phyloP scores from a whole-genome alignment of 192 early-diverging fungal species.

The Umbelopsis vinacea region DNA sequence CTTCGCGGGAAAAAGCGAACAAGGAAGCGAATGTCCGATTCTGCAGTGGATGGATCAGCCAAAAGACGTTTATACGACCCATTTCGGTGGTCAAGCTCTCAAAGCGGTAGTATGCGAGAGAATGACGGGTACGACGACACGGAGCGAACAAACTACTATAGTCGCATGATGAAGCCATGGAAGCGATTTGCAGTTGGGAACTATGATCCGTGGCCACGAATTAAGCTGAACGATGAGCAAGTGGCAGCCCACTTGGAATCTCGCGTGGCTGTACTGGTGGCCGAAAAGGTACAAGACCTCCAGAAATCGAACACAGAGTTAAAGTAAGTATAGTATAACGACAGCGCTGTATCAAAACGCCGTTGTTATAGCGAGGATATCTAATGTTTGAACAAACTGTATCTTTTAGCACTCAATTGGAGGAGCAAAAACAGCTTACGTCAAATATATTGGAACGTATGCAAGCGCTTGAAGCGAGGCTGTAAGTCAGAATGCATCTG shows the following conservation, averaged over 20 bases:
- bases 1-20: conserved; percentile 47
- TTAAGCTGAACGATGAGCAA: conserved; percentile 15
- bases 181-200: neutral
- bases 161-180: neutral
- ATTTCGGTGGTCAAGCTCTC: neutral
- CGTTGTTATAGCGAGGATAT: too few relatives aligned
- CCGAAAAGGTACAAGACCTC: conserved; percentile 27
- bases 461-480: conserved; percentile 18
- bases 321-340: neutral
- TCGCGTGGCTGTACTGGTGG: conserved; percentile 18
- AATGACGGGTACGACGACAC: too few relatives aligned
- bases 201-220: conserved; percentile 7
- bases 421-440: neutral
- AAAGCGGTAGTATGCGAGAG: neutral
- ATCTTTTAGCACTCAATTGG: neutral
- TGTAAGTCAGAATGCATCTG: conserved; percentile 46
- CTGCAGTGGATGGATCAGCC: neutral
- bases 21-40: conserved; percentile 39
- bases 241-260: conserved; percentile 26
- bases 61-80: neutral
- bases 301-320: conserved; percentile 7
- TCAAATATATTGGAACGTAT: conserved; percentile 21
- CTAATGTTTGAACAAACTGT: neutral
- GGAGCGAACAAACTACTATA: neutral
- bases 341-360: too few relatives aligned